Evolutionary conservation across 345 rosid species (phyloP).

Genomic region (Murraya koenigii): DNA sequence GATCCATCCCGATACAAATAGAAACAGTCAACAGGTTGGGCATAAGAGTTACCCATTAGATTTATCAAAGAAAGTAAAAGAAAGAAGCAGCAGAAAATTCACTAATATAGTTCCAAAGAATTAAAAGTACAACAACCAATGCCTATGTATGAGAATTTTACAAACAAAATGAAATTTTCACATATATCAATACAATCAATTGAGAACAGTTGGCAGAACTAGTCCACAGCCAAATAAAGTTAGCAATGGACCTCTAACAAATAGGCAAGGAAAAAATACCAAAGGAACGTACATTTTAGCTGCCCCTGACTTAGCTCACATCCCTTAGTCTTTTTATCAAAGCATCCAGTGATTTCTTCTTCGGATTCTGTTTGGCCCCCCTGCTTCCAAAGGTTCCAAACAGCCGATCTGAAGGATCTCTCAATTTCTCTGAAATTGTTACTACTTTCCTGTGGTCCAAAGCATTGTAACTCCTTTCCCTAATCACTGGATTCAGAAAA

Average conservation of each 20-base stretch:
- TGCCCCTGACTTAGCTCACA: constrained; percentile 48
- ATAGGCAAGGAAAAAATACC: constrained; percentile 20
- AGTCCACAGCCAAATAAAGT: constrained; percentile 17
- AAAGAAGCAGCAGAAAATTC: constrained; percentile 10
- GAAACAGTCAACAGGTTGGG: constrained; percentile 1
- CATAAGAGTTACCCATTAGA: background rate
- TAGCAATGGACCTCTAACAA: constrained; percentile 26
- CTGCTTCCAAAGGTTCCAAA: constrained; percentile 92
- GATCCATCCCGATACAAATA: background rate
- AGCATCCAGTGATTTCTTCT: constrained; percentile 88
- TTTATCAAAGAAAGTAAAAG: background rate
- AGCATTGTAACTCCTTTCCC: constrained; percentile 79
- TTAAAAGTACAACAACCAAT: constrained; percentile 23
- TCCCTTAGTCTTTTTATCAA: constrained; percentile 90
- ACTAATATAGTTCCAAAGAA: constrained; percentile 17
- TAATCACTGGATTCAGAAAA: constrained; percentile 77
- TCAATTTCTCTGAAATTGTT: constrained; percentile 78
- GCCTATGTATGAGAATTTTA: constrained; percentile 23
- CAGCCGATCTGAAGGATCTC: constrained; percentile 82
- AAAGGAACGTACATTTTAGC: constrained; percentile 28
- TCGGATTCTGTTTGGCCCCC: constrained; percentile 81
- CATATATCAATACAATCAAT: constrained; percentile 25
- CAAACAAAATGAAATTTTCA: constrained; percentile 28
- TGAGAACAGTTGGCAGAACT: constrained; percentile 17
- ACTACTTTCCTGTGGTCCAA: constrained; percentile 83